Conservation (phyloP, 1,284 basidiomycete genomes). For the Papiliotrema terrestris region DNA sequence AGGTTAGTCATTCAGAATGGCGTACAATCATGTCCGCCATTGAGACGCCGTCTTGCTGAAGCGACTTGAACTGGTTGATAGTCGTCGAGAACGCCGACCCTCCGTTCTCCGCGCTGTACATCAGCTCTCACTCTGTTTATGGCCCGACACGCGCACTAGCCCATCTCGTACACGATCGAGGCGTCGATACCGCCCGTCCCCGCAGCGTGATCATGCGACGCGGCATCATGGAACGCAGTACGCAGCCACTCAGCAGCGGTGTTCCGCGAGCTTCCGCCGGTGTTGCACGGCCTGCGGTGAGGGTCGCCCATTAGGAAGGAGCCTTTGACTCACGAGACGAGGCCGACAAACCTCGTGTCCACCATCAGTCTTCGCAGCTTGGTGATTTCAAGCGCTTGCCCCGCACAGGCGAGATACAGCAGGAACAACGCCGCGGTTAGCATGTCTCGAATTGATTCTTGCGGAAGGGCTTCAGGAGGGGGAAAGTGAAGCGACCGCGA, state of each 20-base stretch:
- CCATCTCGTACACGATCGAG: neutral
- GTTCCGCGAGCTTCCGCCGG: neutral
- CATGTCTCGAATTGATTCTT: too few species aligned
- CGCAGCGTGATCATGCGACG: neutral
- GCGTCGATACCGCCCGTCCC: neutral
- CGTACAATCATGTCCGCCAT: slow-evolving; percentile 2
- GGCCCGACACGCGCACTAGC: neutral
- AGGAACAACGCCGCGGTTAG: neutral
- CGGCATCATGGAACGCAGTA: slow-evolving; percentile 1
- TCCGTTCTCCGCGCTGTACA: neutral
- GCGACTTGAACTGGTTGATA: neutral
- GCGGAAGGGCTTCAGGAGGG: too few species aligned
- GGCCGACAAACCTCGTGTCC: neutral
- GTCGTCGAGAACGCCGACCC: neutral
- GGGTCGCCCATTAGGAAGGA: neutral
- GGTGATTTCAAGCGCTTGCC: neutral
- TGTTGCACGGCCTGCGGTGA: neutral
- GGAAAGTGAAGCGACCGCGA: too few species aligned
- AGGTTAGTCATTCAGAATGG: neutral
- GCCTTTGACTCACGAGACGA: neutral
- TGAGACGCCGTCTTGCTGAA: neutral
- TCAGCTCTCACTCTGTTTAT: neutral
- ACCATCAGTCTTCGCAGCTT: slow-evolving; percentile 1
- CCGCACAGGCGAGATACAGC: neutral
- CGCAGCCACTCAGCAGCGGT: neutral